Base-by-base conservation (phyloP, 345 rosid genomes). In the Aegle marmelos region DNA sequence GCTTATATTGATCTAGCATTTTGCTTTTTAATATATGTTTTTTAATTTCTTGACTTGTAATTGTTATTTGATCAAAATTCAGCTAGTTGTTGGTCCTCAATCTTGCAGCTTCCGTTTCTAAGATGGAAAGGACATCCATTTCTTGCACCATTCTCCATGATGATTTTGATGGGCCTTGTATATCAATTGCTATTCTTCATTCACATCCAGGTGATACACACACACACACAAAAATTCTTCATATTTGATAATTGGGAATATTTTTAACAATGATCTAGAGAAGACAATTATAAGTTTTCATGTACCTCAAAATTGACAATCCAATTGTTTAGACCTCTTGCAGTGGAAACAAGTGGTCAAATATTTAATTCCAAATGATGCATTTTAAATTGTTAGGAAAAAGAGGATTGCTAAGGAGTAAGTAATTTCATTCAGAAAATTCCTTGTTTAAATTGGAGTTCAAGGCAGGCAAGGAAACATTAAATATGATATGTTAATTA, bases 61-160 rank as follows among this genome's bases (percentile, higher is more conserved):
- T 30, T 9, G 27, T 39, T 37, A 24, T 21, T 68, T 41, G 11
- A 24, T n/a, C 4, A 50, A 33, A 21, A 21, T 53, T 53, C 57
- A 53, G 21, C 6, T 5, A 53, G 8, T 53, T 53, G 2, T 19
- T 53, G 21, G 2, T 53, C 7, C 57, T 53, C 57, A 53, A 53
- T 62, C 74, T 41, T 67, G 66, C 33, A 86, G 88, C 82, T 79
- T 77, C 88, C 88, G 2, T 68, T 79, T 27, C 78, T 86, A 5
- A 79, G 88, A 76, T 86, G 88, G 88, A 86, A 83, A 75, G 83
- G 57, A 68, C 68, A 83, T 34, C 67, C 86, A 66, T 53, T 83
- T 79, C 76, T 81, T 22, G 83, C 83, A 1, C 83, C 83, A 59
- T 48, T 24, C 30, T 78, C 77, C 50, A 86, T 86, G 56, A 16